Conservation (phyloP, 306 rosid species). For the Cicer cuneatum region DNA sequence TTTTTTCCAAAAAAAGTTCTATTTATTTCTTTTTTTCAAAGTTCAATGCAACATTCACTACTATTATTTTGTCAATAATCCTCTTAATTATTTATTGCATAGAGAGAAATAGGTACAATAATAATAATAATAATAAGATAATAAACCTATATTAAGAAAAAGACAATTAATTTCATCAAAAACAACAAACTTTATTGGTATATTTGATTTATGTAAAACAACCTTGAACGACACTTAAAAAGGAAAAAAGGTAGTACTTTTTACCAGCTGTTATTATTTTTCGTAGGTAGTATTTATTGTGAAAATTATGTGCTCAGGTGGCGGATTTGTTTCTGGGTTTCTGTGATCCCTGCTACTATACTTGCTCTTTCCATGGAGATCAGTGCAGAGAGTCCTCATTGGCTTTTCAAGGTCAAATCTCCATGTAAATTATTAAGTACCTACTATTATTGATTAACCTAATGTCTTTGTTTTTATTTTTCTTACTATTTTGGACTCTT, state of each 20-base stretch:
- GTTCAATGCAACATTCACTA: too few relatives aligned
- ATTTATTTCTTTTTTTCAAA: too few relatives aligned
- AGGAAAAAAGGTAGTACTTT: not conserved
- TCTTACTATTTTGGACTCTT: constrained; percentile 39
- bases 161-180: not conserved
- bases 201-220: not conserved
- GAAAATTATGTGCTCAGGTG: constrained; percentile 66
- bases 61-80: too few relatives aligned
- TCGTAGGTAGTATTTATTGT: constrained; percentile 21
- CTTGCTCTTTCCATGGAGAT: constrained; percentile 83
- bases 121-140: not conserved
- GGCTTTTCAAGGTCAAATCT: constrained; percentile 84
- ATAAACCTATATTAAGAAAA: too few relatives aligned
- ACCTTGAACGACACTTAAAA: not conserved
- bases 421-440: constrained; percentile 36
- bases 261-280: constrained; percentile 10
- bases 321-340: constrained; percentile 85
- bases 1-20: not conserved
- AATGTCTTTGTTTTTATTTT: constrained; percentile 26
- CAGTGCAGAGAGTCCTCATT: constrained; percentile 86
- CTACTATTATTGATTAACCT: constrained; percentile 10
- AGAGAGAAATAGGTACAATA: not conserved
- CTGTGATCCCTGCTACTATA: constrained; percentile 63
- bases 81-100: not conserved
- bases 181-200: not conserved